Evolutionary conservation across 2,329 filamentous ascomycete species (phyloP).

Genomic region (Fusarium luffae): DNA sequence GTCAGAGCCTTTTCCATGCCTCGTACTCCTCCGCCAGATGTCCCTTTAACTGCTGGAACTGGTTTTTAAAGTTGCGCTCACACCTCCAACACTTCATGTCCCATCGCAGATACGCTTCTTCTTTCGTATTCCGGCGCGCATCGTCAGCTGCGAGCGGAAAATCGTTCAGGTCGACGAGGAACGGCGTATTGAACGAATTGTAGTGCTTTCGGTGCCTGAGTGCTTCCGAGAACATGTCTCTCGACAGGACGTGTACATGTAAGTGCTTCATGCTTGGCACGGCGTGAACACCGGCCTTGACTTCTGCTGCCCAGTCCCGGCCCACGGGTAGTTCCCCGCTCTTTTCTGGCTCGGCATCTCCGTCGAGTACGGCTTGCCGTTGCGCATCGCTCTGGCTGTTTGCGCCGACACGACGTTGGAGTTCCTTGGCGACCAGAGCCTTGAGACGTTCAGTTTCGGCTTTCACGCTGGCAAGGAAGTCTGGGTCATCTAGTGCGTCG

Average conservation of each 20-base stretch:
- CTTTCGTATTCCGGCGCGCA: constrained; percentile 65
- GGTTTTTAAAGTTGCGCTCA: constrained; percentile 76
- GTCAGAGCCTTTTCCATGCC: constrained; percentile 74
- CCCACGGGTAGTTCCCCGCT: constrained; percentile 69
- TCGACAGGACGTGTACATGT: constrained; percentile 87
- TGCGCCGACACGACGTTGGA: constrained; percentile 74
- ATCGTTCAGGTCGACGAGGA: constrained; percentile 81
- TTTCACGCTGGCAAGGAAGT: constrained; percentile 74
- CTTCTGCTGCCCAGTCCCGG: constrained; percentile 80
- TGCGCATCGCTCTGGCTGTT: constrained; percentile 71
- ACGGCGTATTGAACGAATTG: constrained; percentile 88
- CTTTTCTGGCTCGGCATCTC: constrained; percentile 52
- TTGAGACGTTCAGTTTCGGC: constrained; percentile 71
- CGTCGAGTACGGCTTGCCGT: constrained; percentile 74
- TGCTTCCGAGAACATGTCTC: constrained; percentile 78
- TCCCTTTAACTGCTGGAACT: constrained; percentile 77
- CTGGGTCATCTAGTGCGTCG: constrained; percentile 76
- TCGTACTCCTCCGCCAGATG: constrained; percentile 82
- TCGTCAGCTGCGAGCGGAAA: constrained; percentile 80
- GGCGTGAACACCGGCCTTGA: constrained; percentile 84
- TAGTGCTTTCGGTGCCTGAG: constrained; percentile 90
- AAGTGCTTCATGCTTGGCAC: constrained; percentile 92
- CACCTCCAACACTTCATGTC: constrained; percentile 90
- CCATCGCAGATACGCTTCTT: constrained; percentile 68
- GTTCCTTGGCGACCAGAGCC: constrained; percentile 76